Percentiles rank a stretch among this genome's conserved stretches.
Evolutionary conservation across 345 rosid species (phyloP).

Genomic region (Laguncularia racemosa): DNA sequence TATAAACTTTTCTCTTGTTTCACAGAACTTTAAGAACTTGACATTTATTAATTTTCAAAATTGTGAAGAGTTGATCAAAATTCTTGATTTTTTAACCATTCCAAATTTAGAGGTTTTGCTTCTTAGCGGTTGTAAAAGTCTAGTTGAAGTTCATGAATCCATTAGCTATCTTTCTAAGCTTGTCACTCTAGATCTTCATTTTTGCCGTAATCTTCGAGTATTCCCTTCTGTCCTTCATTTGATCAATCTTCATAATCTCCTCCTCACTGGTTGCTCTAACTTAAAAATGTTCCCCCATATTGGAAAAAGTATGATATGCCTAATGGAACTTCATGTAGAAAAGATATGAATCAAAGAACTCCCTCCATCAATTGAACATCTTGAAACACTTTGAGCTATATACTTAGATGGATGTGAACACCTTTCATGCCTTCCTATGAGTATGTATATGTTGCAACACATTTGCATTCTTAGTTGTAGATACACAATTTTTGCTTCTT

Average conservation of each 20-base stretch:
- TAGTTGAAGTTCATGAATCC: conserved; percentile 14
- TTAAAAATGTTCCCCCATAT: conserved; percentile 20
- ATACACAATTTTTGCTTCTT: too few species aligned
- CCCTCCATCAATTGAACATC: conserved; percentile 16
- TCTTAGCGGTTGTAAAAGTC: conserved; percentile 9
- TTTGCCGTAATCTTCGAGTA: conserved; percentile 15
- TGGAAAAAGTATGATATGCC: conserved; percentile 1
- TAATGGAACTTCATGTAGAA: conserved; percentile 8
- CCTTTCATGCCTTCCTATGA: conserved; percentile 14
- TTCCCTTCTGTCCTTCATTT: conserved; percentile 10
- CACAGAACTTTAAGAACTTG: background rate
- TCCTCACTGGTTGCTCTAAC: conserved; percentile 16
- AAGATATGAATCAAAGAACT: conserved; percentile 12
- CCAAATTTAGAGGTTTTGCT: conserved; percentile 11
- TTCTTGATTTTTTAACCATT: conserved; percentile 6
- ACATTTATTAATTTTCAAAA: conserved; percentile 1
- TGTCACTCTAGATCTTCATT: conserved; percentile 11
- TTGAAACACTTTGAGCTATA: conserved; percentile 9
- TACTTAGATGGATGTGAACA: conserved; percentile 8
- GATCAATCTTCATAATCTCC: conserved; percentile 8
- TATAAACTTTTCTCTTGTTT: too few species aligned
- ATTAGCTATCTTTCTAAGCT: conserved; percentile 12
- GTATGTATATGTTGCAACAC: conserved; percentile 11
- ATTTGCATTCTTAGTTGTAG: conserved; percentile 7
- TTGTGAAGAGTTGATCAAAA: conserved; percentile 3